Conservation (phyloP, 306 rosid species). For the Quercus glauca region DNA sequence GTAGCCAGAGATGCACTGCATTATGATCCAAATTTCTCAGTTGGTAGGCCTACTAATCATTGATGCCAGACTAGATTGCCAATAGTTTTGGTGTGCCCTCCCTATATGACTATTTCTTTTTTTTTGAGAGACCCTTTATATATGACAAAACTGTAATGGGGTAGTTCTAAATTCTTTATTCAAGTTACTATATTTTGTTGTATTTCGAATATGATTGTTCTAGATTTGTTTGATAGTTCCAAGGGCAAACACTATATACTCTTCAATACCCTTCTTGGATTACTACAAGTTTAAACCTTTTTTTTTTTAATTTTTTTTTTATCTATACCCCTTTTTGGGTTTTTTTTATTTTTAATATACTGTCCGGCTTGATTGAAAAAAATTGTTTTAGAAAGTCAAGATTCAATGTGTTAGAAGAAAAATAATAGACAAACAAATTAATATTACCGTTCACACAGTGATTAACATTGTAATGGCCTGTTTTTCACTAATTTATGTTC, state of each 20-base stretch:
- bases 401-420: background rate
- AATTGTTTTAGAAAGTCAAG: background rate
- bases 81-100: constrained; percentile 11
- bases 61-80: constrained; percentile 20
- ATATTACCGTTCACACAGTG: too few relatives aligned
- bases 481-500: background rate
- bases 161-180: background rate
- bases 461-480: background rate
- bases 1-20: too few relatives aligned
- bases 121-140: background rate
- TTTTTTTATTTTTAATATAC: background rate
- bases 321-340: background rate
- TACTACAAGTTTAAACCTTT: too few relatives aligned
- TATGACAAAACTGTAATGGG: constrained; percentile 14
- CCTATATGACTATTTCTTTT: too few relatives aligned
- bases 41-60: constrained; percentile 36
- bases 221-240: too few relatives aligned
- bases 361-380: background rate
- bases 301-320: too few relatives aligned
- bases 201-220: too few relatives aligned
- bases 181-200: background rate
- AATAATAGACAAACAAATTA: too few relatives aligned
- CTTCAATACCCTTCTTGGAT: too few relatives aligned
- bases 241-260: too few relatives aligned
- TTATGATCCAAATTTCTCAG: background rate